Conservation (phyloP, 1,284 basidiomycete species). For the Gomphus bonarii region DNA sequence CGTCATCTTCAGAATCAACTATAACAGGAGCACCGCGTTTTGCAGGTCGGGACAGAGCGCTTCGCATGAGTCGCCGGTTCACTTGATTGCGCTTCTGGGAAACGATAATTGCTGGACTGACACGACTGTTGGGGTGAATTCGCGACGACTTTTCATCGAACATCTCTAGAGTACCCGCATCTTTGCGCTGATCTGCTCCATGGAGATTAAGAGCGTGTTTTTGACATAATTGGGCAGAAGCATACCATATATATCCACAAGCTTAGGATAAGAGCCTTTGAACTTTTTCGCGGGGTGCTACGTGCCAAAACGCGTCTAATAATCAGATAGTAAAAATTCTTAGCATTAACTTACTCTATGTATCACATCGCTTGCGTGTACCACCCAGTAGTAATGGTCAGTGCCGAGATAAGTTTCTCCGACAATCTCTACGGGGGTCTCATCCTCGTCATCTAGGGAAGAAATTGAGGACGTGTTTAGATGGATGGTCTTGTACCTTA, state of each 20-base stretch:
- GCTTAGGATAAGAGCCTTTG: constrained; percentile 26
- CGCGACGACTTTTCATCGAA: constrained; percentile 55
- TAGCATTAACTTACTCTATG: constrained; percentile 37
- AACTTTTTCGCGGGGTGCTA: constrained; percentile 36
- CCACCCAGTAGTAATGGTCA: constrained; percentile 47
- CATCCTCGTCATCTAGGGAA: constrained; percentile 20
- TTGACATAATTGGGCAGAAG: constrained; percentile 9
- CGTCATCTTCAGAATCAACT: constrained; percentile 25
- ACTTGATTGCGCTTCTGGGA: not conserved
- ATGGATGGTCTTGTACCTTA: constrained; percentile 29
- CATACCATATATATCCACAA: constrained; percentile 52
- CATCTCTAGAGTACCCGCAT: constrained; percentile 27
- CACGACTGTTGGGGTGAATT: constrained; percentile 51
- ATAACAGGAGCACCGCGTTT: constrained; percentile 12
- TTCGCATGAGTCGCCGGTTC: not conserved
- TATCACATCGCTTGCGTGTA: constrained; percentile 44
- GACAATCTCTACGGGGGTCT: constrained; percentile 38
- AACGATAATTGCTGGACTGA: constrained; percentile 23
- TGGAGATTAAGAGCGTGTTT: constrained; percentile 8
- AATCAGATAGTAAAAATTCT: not conserved
- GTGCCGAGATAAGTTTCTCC: constrained; percentile 39
- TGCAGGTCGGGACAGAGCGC: not conserved
- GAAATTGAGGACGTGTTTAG: constrained; percentile 16
- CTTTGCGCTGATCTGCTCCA: constrained; percentile 28
- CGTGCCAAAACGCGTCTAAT: constrained; percentile 8